Evolutionary conservation across 176 grass and related monocot species (phyloP).

Genomic region (Tillandsia fasciculata): DNA sequence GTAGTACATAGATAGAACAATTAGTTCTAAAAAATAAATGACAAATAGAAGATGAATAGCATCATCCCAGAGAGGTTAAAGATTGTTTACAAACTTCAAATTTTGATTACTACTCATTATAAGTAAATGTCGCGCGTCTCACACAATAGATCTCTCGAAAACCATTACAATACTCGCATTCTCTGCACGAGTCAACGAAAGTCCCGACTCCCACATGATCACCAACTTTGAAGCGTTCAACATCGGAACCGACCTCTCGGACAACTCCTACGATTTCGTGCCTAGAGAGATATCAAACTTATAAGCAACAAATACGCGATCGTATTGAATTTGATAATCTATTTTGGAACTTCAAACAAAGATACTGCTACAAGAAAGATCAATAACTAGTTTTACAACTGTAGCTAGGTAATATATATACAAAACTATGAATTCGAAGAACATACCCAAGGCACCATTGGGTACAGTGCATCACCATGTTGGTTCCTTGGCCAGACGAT

Average conservation of each 20-base stretch:
- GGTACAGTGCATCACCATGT: constrained; percentile 38
- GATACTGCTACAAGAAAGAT: background rate
- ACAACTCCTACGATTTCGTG: constrained; percentile 79
- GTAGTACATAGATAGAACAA: no score
- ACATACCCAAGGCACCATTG: constrained; percentile 64
- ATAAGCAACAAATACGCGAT: constrained; percentile 6
- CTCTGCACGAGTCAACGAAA: constrained; percentile 50
- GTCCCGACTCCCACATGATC: constrained; percentile 62
- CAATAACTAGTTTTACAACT: no score
- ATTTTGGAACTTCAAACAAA: background rate
- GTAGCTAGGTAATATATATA: background rate
- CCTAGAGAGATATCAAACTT: constrained; percentile 22
- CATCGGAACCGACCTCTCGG: constrained; percentile 51
- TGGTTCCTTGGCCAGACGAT: constrained; percentile 40
- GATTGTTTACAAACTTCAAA: no score
- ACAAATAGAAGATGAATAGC: no score
- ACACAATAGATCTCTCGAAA: constrained; percentile 48
- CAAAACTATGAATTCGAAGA: background rate
- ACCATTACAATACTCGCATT: constrained; percentile 48
- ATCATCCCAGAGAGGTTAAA: no score
- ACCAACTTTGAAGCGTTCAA: constrained; percentile 45
- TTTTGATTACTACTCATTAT: background rate
- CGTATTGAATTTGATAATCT: background rate
- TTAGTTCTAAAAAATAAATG: no score
- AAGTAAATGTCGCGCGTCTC: constrained; percentile 27